These are phyloP conservation scores for Ophiostoma sp. DNA, from an alignment of 2,329 filamentous ascomycete genomes.

Conservation along the genomic window DNA sequence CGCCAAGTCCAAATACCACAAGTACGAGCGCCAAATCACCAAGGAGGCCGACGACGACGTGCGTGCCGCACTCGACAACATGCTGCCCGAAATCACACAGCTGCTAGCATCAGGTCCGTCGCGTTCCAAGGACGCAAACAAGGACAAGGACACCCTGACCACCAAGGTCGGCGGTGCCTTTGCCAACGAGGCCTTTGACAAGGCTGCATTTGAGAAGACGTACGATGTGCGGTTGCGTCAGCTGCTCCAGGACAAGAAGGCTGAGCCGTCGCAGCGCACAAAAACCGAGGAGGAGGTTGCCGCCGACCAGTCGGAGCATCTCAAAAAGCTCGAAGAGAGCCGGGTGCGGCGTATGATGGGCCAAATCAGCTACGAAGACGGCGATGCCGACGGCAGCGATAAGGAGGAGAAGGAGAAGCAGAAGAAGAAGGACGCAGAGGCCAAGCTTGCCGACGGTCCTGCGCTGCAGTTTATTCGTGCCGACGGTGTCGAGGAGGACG, in stretches of 20 bases:
- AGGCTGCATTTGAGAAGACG: slow-evolving; percentile 69
- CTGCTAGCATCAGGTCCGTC: slow-evolving; percentile 52
- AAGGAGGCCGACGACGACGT: slow-evolving; percentile 93
- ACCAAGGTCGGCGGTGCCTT: slow-evolving; percentile 9
- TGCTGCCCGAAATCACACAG: slow-evolving; percentile 67
- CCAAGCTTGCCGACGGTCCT: slow-evolving; percentile 30
- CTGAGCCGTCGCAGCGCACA: slow-evolving; percentile 77
- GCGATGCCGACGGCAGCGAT: slow-evolving; percentile 39
- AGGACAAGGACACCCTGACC: background rate
- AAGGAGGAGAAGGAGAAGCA: slow-evolving; percentile 40
- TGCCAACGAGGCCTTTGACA: slow-evolving; percentile 45
- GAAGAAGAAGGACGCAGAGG: slow-evolving; percentile 68
- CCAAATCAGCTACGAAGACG: slow-evolving; percentile 56
- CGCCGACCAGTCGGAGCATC: slow-evolving; percentile 66
- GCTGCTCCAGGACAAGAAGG: slow-evolving; percentile 76
- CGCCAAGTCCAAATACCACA: slow-evolving; percentile 92
- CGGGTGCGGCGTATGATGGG: slow-evolving; percentile 82
- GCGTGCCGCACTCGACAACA: slow-evolving; percentile 76
- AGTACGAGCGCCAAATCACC: slow-evolving; percentile 84
- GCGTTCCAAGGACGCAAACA: slow-evolving; percentile 28
- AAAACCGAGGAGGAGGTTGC: slow-evolving; percentile 86
- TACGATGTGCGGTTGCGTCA: slow-evolving; percentile 82
- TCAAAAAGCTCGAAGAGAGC: slow-evolving; percentile 78
- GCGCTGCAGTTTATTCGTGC: slow-evolving; percentile 28
- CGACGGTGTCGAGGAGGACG: slow-evolving; percentile 46